A percentile compares a stretch with the other conserved stretches of the same genome.
Evolutionary conservation across 768 basidiomycete species (phyloP).

Genomic region (Paxillus involutus): DNA sequence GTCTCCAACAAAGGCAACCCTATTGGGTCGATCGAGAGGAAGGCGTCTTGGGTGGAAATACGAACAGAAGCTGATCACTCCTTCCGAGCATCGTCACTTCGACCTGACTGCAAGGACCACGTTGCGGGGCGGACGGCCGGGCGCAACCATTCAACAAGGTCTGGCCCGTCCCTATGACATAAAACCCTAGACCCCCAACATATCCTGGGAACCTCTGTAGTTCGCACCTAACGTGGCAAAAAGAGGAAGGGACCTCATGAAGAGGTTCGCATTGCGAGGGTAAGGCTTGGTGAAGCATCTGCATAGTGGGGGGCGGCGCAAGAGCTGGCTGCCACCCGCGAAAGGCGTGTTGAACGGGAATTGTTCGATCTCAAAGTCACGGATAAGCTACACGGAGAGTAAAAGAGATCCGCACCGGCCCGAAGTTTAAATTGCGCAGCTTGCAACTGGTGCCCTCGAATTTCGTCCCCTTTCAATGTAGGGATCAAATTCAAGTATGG

Average conservation of each 20-base stretch:
- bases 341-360: background rate
- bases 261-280: background rate
- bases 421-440: background rate
- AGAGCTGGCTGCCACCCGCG: background rate
- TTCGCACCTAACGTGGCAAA: background rate
- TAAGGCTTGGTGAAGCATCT: background rate
- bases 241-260: background rate
- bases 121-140: no score
- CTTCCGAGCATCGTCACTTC: no score
- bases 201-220: background rate
- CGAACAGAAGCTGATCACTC: no score
- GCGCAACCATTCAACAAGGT: no score
- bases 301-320: background rate
- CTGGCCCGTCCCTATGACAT: background rate
- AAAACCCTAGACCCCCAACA: background rate
- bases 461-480: background rate
- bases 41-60: no score
- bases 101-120: no score
- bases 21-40: no score
- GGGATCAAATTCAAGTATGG: background rate
- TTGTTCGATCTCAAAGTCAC: background rate
- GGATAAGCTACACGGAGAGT: background rate
- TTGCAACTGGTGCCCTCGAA: background rate
- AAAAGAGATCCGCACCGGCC: background rate
- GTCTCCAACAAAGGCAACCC: no score